Conservation (phyloP, 257 asterid species). For the Gynochthodes officinalis region DNA sequence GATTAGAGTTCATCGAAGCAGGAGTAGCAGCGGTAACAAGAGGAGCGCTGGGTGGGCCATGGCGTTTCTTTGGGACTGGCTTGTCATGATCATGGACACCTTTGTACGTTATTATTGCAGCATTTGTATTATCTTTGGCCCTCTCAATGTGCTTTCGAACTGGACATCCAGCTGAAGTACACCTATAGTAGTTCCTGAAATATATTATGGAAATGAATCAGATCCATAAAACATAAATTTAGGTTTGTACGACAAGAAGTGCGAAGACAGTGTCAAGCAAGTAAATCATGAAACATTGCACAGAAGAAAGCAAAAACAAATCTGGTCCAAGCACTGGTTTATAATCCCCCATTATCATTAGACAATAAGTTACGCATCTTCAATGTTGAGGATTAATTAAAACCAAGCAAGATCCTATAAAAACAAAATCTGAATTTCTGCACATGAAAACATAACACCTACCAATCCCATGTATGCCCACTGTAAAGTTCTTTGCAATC, state of each 20-base stretch:
- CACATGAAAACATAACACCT: background rate
- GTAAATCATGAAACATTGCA: background rate
- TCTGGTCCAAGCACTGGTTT: background rate
- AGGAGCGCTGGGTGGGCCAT: conserved; percentile 41
- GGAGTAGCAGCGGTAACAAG: conserved; percentile 40
- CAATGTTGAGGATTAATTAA: background rate
- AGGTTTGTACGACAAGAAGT: background rate
- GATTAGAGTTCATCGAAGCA: conserved; percentile 33
- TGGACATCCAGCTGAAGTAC: conserved; percentile 90
- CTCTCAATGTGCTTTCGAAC: conserved; percentile 84
- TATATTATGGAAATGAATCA: conserved; percentile 14
- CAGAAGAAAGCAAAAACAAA: background rate
- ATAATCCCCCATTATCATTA: background rate
- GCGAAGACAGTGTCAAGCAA: background rate
- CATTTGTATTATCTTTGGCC: conserved; percentile 56
- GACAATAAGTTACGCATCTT: no score
- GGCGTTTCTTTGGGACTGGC: conserved; percentile 75
- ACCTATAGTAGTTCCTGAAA: conserved; percentile 86
- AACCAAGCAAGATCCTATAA: background rate
- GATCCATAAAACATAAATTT: conserved; percentile 4
- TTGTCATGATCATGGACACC: conserved; percentile 80
- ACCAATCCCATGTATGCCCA: background rate
- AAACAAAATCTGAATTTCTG: background rate
- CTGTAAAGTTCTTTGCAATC: background rate
- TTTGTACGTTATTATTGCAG: conserved; percentile 64